Evolutionary conservation across 352 stramenopile species (phyloP), one percentile per base, ranked within the genome.

Genomic region (Pythium sukuiense): DNA sequence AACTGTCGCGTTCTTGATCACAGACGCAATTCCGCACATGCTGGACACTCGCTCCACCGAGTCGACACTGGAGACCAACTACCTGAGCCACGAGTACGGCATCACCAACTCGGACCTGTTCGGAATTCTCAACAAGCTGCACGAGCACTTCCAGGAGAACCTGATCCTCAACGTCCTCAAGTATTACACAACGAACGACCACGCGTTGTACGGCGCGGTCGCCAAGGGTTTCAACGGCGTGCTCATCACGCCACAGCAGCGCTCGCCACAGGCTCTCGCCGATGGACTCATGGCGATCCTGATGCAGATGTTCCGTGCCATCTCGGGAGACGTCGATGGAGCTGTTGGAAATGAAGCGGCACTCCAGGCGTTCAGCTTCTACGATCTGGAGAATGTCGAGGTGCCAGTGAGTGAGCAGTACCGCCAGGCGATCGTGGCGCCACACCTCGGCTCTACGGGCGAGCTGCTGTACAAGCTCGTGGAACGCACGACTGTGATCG

Each of bases 1-100:
- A 33, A 89, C 82, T 1, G 76, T 90, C 24, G 80, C 76, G 39
- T 90, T 90, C 70, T 61, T 88, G 11, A 89, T 90, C 77, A 83
- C 82, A 2, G 82, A 89, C 55, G 82, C 80, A 5, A 69, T 71
- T 1, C 80, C 80, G 55, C 81, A 90, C 61, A 57, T 90, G 53
- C 32, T 63, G 72, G 33, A 70, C 80, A 18, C 55, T 57, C 33
- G 45, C 45, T 80, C 79, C 2, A 14, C 54, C 14, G 79, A 88
- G 49, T 70, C 81, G 6, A 61, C 61, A 4, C 72, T 80, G 30
- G 77, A 90, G 35, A 58, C 76, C 32, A 63, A 76, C 18, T 76
- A 69, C 39, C 79, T 90, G 66, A 80, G 76, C 50, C 55, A 68
- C 54, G 76, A 77, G 52, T 72, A 85, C 65, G 65, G 61, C 3